Base-by-base conservation (phyloP, 352 stramenopile species). In the Pythium biforme region DNA sequence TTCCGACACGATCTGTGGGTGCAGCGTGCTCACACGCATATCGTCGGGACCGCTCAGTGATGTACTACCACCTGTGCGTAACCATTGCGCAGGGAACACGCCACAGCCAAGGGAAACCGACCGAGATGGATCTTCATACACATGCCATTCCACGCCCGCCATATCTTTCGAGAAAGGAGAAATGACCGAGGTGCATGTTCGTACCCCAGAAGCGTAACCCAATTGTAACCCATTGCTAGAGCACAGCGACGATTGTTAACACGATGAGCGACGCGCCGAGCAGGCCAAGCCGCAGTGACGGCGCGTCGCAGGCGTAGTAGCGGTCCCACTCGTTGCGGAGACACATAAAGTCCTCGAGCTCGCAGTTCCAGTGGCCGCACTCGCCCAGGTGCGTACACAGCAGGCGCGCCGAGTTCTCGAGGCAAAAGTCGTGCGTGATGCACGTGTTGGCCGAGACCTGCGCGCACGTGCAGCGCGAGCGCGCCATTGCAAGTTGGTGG, bases 341-440 rank as follows among this genome's bases (percentile, higher is more conserved):
- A 66, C 90, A 97, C 76, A 92, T 95, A 58, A 97, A 97, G 61
- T 97, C 90, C 54, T 94, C 74, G 34, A 96, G 76, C 39, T 76
- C 59, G 62, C 90, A 97, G 55, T 73, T 69, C 90, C 90, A 97
- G 62, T 87, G 81, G 19, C 89, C 90, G 56, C 90, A 97, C 41
- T 95, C 87, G 60, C 83, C 78, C 33, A 97, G 59, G 57, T 90
- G 85, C 12, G 76, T 89, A 72, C 90, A 97, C 50, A 97, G 58
- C 51, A 96, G 62, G 39, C 87, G 74, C 33, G 80, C 83, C 27
- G 83, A 94, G 73, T 79, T 95, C 46, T 94, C 77, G 22, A 81
- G 73, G 39, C 88, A 95, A 58, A 92, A 92, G 59, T 96, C 84
- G 72, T 91, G 62, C 0, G 37, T 56, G 37, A 90, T 73, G 57